Base-by-base conservation (phyloP, 805 yeast species). In the Candida hispaniensis region DNA sequence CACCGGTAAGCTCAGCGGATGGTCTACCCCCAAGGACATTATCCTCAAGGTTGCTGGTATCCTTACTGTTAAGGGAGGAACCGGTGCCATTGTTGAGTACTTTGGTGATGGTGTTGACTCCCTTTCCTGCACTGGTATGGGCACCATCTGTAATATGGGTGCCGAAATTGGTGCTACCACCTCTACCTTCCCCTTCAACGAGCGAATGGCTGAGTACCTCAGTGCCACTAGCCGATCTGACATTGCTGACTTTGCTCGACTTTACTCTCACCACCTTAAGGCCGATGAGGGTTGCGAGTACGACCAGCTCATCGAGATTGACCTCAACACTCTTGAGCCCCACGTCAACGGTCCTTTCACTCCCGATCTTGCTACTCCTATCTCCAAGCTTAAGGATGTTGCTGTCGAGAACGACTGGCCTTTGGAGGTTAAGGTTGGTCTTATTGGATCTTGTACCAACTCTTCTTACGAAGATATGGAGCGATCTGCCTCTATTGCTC, bases 161-260 rank as follows among this genome's bases (percentile, higher is more conserved):
- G 97, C 97, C 48, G 97, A 86, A 66, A 85, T 86, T 50, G 97
- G 97, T 66, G 96, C 96, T 43, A 86, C 97, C 44, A 86, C 97
- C 40, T 86, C 96, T 30, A 82, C 81, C 43, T 86, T 86, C 93
- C 97, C 97, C 59, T 85, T 71, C 81, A 85, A 82, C 69, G 72
- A 75, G 55, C 78, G 88, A 46, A 86, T 81, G 81, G 73, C 65
- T 58, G 79, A 78, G 47, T 88, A 86, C 67, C 72, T 88, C 59
- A 61, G 71, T 44, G 91, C 93, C 39, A 88, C 97, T 41, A 75
- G 74, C 49, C 80, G 97, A 67, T 69, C 72, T 39, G 72, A 79
- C 52, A 81, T 88, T 52, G 86, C 88, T 41, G 78, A 81, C 45
- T 74, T 78, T 49, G 95, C 94, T 44, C 54, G 68, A 51, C 54